These are phyloP conservation scores for Lathyrus oleraceus DNA, from an alignment of 306 rosid genomes.

Conservation along the genomic window DNA sequence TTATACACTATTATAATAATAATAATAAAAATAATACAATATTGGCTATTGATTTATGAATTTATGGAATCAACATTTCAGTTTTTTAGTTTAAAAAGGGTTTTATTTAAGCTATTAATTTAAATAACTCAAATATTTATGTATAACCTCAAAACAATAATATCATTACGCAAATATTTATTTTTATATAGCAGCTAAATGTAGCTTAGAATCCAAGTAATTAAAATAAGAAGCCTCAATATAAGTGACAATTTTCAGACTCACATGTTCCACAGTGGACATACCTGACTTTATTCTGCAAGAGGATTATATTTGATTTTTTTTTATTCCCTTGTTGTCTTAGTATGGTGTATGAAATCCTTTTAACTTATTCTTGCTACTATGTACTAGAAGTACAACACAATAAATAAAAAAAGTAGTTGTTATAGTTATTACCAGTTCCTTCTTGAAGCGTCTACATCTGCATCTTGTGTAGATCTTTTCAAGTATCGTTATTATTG, in stretches of 20 bases:
- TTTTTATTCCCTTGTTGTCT: background rate
- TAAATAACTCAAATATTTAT: background rate
- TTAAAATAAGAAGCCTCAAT: background rate
- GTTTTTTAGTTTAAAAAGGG: background rate
- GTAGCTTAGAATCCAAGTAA: slow-evolving; percentile 34
- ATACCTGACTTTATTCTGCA: background rate
- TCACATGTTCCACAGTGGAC: slow-evolving; percentile 35
- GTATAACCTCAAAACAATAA: background rate
- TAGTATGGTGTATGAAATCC: slow-evolving; percentile 2
- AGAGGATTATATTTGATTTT: background rate
- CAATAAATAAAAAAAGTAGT: background rate
- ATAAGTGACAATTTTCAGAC: slow-evolving; percentile 34
- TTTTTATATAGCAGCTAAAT: background rate
- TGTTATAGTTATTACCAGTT: too few relatives aligned
- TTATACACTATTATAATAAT: too few relatives aligned
- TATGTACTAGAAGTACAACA: background rate
- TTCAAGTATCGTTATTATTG: too few relatives aligned
- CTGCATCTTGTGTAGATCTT: too few relatives aligned
- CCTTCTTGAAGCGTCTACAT: background rate
- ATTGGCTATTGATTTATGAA: background rate
- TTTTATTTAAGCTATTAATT: too few relatives aligned
- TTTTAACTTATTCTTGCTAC: background rate
- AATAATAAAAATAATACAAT: too few relatives aligned
- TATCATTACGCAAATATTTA: background rate
- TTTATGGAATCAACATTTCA: background rate